phyloP scores from a whole-genome alignment of 2,329 filamentous ascomycete species.

The Shiraia sp. region DNA sequence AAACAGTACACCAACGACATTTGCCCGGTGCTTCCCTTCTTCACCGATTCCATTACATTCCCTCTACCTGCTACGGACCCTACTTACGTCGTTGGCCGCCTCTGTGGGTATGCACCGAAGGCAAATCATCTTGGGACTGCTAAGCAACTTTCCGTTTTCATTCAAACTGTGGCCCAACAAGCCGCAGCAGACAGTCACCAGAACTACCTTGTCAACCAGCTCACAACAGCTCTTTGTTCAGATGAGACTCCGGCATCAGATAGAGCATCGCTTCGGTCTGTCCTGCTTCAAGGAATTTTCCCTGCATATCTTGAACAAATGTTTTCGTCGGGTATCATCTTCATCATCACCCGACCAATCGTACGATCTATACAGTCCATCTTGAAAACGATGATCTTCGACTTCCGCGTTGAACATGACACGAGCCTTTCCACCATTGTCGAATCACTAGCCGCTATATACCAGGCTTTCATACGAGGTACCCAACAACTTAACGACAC shows the following conservation, averaged over 20 bases:
- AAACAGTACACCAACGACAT: conserved; percentile 65
- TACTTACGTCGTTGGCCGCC: conserved; percentile 63
- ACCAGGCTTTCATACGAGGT: conserved; percentile 44
- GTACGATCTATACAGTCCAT: conserved; percentile 52
- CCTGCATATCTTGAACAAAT: conserved; percentile 59
- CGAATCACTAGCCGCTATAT: conserved; percentile 44
- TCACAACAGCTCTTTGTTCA: conserved; percentile 54
- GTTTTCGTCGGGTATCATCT: conserved; percentile 52
- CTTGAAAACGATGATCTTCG: conserved; percentile 50
- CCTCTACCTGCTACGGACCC: conserved; percentile 64
- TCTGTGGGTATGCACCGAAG: conserved; percentile 63
- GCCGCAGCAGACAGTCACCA: conserved; percentile 63
- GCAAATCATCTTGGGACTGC: conserved; percentile 53
- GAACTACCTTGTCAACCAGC: conserved; percentile 58
- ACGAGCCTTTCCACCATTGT: conserved; percentile 44
- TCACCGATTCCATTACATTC: conserved; percentile 63
- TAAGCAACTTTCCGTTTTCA: conserved; percentile 61
- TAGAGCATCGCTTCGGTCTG: conserved; percentile 53
- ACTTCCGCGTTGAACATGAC: conserved; percentile 49
- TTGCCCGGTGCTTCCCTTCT: conserved; percentile 60
- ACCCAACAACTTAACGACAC: conserved; percentile 44
- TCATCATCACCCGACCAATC: conserved; percentile 58
- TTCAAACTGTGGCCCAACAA: conserved; percentile 63
- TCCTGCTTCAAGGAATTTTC: conserved; percentile 59
- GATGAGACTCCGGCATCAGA: conserved; percentile 48